Base-by-base conservation (phyloP, 108 stramenopile species). In the Fragilaria crotonensis region DNA sequence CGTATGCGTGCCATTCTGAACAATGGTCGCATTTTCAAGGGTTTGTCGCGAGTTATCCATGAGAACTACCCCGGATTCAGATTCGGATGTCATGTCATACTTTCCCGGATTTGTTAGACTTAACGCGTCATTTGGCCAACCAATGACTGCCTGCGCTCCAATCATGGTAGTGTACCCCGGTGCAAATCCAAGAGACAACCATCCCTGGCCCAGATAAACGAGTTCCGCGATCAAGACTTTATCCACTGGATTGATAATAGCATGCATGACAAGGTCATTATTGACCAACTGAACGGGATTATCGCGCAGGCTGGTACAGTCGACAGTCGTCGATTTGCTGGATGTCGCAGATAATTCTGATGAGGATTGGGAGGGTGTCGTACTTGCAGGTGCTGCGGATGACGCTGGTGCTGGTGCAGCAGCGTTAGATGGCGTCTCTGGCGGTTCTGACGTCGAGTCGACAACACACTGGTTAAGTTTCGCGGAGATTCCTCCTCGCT, bases 81-180 rank as follows among this genome's bases (percentile, higher is more conserved):
- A 25, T n/a, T 58, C 28, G 18, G 60, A 57, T 4, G 32, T 61
- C 58, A 87, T 7, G 55, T 28, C 50, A 52, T 87, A 87, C 57
- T 87, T 83, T 22, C 18, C 33, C 7, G n/a, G 46, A 32, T 52
- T 30, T n/a, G n/a, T n/a, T n/a, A n/a, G n/a, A n/a, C n/a, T n/a
- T n/a, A n/a, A n/a, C 0, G 56, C 62, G 30, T 65, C 64, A 52
- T 64, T 73, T 1, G 82, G 78, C 7, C 77, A 29, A 1, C 78
- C 82, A 66, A 85, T 75, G 25, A 85, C 78, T 45, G 78, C 80
- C 5, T 74, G 66, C 25, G 63, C 54, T 1, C 69, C 72, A 28
- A 74, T 32, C 80, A 84, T 84, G n/a, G n/a, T n/a, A n/a, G n/a
- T n/a, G 3, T 54, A 58, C 14, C 64, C 49, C 23, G 21, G 26